Percentiles rank a stretch among this genome's conserved stretches.
phyloP scores from a whole-genome alignment of 352 stramenopile species.

The Pythium biforme region DNA sequence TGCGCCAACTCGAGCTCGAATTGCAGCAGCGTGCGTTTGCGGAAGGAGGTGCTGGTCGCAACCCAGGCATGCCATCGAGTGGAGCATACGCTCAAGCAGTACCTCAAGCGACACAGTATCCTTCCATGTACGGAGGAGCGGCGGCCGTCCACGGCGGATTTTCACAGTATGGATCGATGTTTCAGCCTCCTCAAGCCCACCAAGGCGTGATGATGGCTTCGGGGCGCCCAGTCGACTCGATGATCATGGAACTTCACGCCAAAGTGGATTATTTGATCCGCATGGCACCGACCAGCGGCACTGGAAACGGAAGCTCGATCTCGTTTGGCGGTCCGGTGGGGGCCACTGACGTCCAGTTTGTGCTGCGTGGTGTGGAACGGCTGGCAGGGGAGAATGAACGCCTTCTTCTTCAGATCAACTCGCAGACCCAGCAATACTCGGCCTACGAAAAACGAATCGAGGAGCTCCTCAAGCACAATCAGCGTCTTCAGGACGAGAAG shows the following conservation, averaged over 20 bases:
- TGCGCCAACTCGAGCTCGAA: conserved; percentile 53
- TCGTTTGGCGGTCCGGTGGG: conserved; percentile 27
- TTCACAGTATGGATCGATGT: conserved; percentile 15
- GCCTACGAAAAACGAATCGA: conserved; percentile 73
- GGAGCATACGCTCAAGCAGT: conserved; percentile 3
- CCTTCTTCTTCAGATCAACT: conserved; percentile 71
- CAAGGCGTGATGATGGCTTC: conserved; percentile 24
- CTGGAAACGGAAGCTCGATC: not conserved
- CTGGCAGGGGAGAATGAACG: conserved; percentile 74
- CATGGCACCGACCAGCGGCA: conserved; percentile 36
- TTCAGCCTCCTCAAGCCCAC: conserved; percentile 2
- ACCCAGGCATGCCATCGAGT: not conserved
- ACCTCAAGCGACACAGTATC: conserved; percentile 6
- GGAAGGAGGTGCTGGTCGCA: conserved; percentile 21
- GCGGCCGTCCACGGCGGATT: conserved; percentile 1
- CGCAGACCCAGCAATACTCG: conserved; percentile 72
- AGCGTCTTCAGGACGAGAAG: conserved; percentile 69
- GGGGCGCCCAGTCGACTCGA: conserved; percentile 40
- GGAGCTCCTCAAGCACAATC: conserved; percentile 57
- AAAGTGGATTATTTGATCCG: conserved; percentile 83
- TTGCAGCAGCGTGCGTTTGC: conserved; percentile 47
- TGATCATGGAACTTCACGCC: conserved; percentile 62
- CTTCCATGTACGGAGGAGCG: conserved; percentile 11
- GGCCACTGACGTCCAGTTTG: conserved; percentile 51
- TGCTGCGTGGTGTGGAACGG: conserved; percentile 71